A percentile compares a stretch with the other conserved stretches of the same genome.
Evolutionary conservation across 2,329 filamentous ascomycete genomes (phyloP).

Genomic region (Hypoxylon sp.): DNA sequence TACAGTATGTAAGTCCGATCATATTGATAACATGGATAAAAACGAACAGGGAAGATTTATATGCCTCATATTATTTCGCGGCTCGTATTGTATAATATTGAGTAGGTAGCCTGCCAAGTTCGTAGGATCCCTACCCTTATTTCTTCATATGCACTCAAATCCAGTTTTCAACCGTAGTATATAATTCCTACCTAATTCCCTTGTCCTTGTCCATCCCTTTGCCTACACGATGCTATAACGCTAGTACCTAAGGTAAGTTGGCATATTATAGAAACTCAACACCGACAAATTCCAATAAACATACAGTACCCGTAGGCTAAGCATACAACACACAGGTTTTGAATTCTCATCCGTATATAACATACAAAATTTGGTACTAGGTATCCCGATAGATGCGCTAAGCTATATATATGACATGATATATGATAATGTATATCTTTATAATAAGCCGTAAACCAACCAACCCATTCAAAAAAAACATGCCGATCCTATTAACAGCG

Average conservation of each 20-base stretch:
- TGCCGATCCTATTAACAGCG: conserved; percentile 26
- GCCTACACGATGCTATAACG: too few relatives aligned
- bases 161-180: background rate
- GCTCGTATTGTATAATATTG: background rate
- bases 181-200: background rate
- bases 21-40: background rate
- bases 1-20: background rate
- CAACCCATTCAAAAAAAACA: background rate
- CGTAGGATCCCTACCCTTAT: background rate
- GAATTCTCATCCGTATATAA: conserved; percentile 2
- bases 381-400: conserved; percentile 28
- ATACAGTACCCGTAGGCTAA: too few relatives aligned
- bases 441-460: conserved; percentile 7
- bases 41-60: background rate
- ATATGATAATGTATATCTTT: conserved; percentile 20
- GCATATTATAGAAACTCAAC: background rate
- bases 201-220: background rate
- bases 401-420: conserved; percentile 6
- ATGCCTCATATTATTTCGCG: background rate
- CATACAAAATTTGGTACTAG: conserved; percentile 6
- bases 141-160: background rate
- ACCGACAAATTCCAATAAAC: background rate
- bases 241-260: too few relatives aligned
- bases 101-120: background rate
- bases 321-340: too few relatives aligned